Evolutionary conservation across 306 rosid genomes (phyloP), one percentile per base, ranked within the genome.

Genomic region (Delonix regia): DNA sequence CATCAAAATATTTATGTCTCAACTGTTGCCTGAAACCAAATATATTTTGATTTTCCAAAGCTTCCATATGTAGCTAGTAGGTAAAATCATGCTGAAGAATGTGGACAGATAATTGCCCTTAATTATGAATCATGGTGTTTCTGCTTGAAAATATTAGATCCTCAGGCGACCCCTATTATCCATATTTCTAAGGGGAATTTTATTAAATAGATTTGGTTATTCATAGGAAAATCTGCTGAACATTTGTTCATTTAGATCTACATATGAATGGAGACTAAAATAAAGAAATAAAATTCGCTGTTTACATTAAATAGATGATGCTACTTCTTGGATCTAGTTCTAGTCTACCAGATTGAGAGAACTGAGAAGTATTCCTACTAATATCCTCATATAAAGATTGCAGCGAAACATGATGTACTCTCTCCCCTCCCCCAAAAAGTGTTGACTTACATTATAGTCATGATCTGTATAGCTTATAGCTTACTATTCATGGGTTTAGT

Each of bases 401-500:
- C 61, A n/a, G 71, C n/a, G 19, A 77, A 63, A 45, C 65, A 61
- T 7, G 77, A 60, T 72, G 48, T 45, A 61, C 38, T 81, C 68
- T 53, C 57, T 22, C 18, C 36, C 44, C 75, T 69, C 51, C 38
- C 52, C 67, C 73, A 15, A 56, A 51, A 27, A 42, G 6, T 61
- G 8, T 60, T 60, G 13, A 6, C 60, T 7, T 8, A 21, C 27
- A 53, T 9, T 21, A 13, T 9, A 53, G 2, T 65, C 62, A 49
- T 69, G 76, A 71, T 70, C 53, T 59, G 39, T 19, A 33, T 52
- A 66, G 79, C 55, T 56, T 14, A 7, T 36, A 28, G 6, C n/a
- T 57, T 80, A 62, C 83, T 68, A 24, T 25, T 74, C 41, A 70
- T 69, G 81, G 69, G 24, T 66, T 69, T 61, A 61, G 64, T 64